Conservation (phyloP, 2,329 filamentous ascomycete genomes). For the Xylaria polymorpha region DNA sequence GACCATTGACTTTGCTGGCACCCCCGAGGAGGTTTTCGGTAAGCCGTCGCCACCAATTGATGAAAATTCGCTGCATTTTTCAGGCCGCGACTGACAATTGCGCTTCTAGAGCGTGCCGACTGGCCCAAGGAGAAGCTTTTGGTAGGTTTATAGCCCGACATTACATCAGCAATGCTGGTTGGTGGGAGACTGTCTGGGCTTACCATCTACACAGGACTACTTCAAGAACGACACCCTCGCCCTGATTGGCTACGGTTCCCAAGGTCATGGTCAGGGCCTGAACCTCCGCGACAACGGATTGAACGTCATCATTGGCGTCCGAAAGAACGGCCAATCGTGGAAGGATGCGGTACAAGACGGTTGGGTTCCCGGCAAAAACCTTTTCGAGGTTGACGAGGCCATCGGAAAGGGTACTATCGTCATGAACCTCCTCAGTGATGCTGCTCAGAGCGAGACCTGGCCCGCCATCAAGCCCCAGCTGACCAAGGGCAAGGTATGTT, state of each 20-base stretch:
- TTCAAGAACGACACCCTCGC: slow-evolving; percentile 99
- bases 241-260: slow-evolving; percentile 97
- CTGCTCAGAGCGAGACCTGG: slow-evolving; percentile 99
- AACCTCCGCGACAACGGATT: slow-evolving; percentile 99
- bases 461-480: slow-evolving; percentile 97
- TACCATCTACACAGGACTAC: slow-evolving; percentile 75
- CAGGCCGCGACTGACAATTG: slow-evolving; percentile 46
- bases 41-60: slow-evolving; percentile 50
- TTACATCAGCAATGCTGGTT: background rate
- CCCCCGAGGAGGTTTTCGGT: slow-evolving; percentile 96
- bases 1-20: slow-evolving; percentile 98
- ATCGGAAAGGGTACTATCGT: slow-evolving; percentile 92
- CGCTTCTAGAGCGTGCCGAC: slow-evolving; percentile 85
- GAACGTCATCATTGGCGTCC: slow-evolving; percentile 98
- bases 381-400: slow-evolving; percentile 98
- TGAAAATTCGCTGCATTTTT: background rate
- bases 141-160: slow-evolving; percentile 67
- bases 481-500: slow-evolving; percentile 93
- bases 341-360: slow-evolving; percentile 97
- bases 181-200: slow-evolving; percentile 36
- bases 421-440: slow-evolving; percentile 99
- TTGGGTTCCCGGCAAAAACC: slow-evolving; percentile 98
- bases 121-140: slow-evolving; percentile 99
- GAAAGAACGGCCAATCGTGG: slow-evolving; percentile 98
- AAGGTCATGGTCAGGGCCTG: slow-evolving; percentile 98